Conservation (phyloP, 495 filamentous ascomycete species). For the Tuber calosporum region DNA sequence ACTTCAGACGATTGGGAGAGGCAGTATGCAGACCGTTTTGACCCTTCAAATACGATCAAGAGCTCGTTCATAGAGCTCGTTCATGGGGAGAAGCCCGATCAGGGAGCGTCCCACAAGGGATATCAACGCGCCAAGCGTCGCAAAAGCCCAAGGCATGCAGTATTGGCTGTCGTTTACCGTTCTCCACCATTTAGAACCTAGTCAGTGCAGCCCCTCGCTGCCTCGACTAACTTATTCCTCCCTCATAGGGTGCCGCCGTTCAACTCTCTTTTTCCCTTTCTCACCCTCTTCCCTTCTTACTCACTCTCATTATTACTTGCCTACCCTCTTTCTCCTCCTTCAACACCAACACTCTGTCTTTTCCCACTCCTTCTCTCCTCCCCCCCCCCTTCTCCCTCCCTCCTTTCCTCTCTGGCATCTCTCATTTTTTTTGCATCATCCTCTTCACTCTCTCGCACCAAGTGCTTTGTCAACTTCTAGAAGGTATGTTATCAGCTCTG, state of each 20-base stretch:
- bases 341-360: not conserved
- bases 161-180: conserved; percentile 14
- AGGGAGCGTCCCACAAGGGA: conserved; percentile 1
- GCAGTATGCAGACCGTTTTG: not conserved
- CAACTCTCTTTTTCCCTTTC: not conserved
- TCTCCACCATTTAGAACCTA: conserved; percentile 9
- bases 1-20: not conserved
- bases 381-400: conserved; percentile 4
- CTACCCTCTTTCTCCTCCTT: conserved; percentile 1
- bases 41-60: not conserved
- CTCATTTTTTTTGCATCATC: conserved; percentile 11
- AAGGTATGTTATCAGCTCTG: conserved; percentile 25
- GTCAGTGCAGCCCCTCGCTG: conserved; percentile 19
- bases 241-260: not conserved
- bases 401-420: not conserved
- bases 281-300: not conserved
- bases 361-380: not conserved
- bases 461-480: conserved; percentile 6
- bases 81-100: not conserved
- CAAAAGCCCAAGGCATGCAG: conserved; percentile 11
- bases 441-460: conserved; percentile 27
- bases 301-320: conserved; percentile 6
- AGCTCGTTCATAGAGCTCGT: not conserved
- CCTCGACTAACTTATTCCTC: not conserved
- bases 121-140: conserved; percentile 26